Percentiles rank a stretch among this genome's conserved stretches.
These are phyloP conservation scores for Furcasterigmium furcatum DNA, from an alignment of 2,329 filamentous ascomycete genomes.

Conservation along the genomic window DNA sequence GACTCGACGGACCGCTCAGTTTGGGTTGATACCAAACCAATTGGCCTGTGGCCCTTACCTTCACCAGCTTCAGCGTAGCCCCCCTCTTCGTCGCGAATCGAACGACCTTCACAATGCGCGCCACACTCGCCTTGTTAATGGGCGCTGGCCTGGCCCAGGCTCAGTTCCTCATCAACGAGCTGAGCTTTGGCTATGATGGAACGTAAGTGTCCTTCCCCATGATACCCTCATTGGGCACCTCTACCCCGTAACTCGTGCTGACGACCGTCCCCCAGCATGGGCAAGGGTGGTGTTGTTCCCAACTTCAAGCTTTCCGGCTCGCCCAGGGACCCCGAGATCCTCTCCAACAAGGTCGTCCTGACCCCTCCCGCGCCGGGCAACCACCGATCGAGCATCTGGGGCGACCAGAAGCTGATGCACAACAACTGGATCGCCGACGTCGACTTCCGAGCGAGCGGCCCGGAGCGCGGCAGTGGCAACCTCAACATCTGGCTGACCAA, in stretches of 20 bases:
- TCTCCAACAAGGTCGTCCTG: conserved; percentile 89
- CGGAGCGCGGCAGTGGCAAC: conserved; percentile 82
- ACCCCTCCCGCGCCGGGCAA: conserved; percentile 87
- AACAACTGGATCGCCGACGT: conserved; percentile 79
- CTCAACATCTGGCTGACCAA: conserved; percentile 89
- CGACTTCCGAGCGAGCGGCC: conserved; percentile 82
- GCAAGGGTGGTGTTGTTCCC: conserved; percentile 33
- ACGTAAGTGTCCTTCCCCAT: conserved; percentile 50
- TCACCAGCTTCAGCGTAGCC: conserved; percentile 2
- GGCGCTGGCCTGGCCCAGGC: conserved; percentile 51
- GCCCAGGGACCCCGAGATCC: conserved; percentile 57
- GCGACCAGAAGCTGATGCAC: conserved; percentile 58
- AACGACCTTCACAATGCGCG: conserved; percentile 37
- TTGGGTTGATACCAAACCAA: background rate
- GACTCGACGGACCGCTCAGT: conserved; percentile 1
- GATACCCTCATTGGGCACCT: no score
- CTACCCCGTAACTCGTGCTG: background rate
- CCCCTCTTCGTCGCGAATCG: background rate
- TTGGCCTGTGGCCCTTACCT: conserved; percentile 5
- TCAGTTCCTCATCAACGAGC: conserved; percentile 65
- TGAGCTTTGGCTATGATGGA: conserved; percentile 73
- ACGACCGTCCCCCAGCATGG: conserved; percentile 9
- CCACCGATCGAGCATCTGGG: conserved; percentile 80
- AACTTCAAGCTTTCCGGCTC: conserved; percentile 53
- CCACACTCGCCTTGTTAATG: conserved; percentile 37